Base-by-base conservation (phyloP, 129 eudicot species). In the Lactuca sativa region DNA sequence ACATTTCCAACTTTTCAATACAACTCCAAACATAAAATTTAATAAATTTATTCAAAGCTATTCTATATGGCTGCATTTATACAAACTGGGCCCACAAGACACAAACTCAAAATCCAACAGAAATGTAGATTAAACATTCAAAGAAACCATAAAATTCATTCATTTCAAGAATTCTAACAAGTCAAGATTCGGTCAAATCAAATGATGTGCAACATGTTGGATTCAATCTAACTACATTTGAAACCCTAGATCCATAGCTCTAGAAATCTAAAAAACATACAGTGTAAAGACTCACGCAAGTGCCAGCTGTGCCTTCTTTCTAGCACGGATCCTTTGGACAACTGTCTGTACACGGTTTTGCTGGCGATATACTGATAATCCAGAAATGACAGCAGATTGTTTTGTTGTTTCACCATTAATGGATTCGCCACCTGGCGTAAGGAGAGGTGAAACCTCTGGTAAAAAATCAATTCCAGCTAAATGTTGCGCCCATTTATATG, bases 401-500 rank as follows among this genome's bases (percentile, higher is more conserved):
- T 82, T 87, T 17, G 83, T 69, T 6, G 78, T 65, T 64, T 83
- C 99, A 59, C 69, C 49, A 9, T 78, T 72, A 21, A 80, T 66
- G 25, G 80, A 72, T 56, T 82, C 92, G 38, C 77, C 76, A 7
- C 49, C 76, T 43, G 80, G 51, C 13, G 66, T 62, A 64, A 84
- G 70, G 21, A 87, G 70, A 3, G 99, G 99, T 9, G 99, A 78
- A 59, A 93, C 85, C 83, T 93, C 99, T 1, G 99, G 99, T 82
- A 93, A 70, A 80, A 93, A 85, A 73, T 93, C 99, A 54, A 93
- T 87, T 62, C 99, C 99, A 15, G 95, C 97, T 84, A 93, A 78
- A 80, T 93, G 97, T 76, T 93, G 99, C 64, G 89, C 92, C 99
- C 99, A 93, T 70, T 86, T 90, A 72, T 89, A 93, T 25, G 99